Base-by-base conservation (phyloP, 495 filamentous ascomycete genomes). In the Penicillium odoratum region DNA sequence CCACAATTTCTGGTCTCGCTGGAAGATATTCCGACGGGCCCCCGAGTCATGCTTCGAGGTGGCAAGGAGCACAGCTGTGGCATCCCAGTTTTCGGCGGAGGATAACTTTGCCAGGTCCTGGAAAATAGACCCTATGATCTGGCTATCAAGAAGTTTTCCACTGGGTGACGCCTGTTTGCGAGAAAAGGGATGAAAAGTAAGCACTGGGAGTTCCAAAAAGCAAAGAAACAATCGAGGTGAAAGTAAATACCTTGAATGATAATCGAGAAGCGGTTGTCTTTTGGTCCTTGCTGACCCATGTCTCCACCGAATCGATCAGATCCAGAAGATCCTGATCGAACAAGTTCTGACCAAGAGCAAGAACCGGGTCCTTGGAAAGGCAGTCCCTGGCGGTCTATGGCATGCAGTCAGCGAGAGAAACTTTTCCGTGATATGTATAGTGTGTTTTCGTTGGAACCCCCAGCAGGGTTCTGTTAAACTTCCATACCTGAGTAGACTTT, bases 11-110 rank as follows among this genome's bases (percentile, higher is more conserved):
- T 15, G 21, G 13, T 44, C 56, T 29, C 59, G 63, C 25, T 30
- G 54, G 30, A 28, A 29, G 9, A 54, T 16, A 1, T 28, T 45
- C 13, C 49, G 38, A 15, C 52, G 55, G 34, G n/a, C 45, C 7
- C 40, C 36, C 9, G 55, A 30, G 15, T 53, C 34, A 8, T 56
- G 18, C 11, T 54, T 16, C 13, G 34, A 18, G 4, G 13, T 7
- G 3, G 70, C 56, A n/a, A 72, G 44, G 36, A 71, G 9, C 3
- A 76, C 31, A 26, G 47, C 57, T 1, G 74, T 74, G 30, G 63
- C 58, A 47, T 66, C 59, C 0, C 44, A 51, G 16, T 59, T 59
- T 15, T 52, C 48, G 1, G 61, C 51, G 5, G 59, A 60, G 7
- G 68, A 61, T 34, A 56, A 18, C 4, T 57, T 42, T 8, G 59